Evolutionary conservation across 2,329 filamentous ascomycete species (phyloP), one percentile per base, ranked within the genome.

Genomic region (Alternaria gansuensis): DNA sequence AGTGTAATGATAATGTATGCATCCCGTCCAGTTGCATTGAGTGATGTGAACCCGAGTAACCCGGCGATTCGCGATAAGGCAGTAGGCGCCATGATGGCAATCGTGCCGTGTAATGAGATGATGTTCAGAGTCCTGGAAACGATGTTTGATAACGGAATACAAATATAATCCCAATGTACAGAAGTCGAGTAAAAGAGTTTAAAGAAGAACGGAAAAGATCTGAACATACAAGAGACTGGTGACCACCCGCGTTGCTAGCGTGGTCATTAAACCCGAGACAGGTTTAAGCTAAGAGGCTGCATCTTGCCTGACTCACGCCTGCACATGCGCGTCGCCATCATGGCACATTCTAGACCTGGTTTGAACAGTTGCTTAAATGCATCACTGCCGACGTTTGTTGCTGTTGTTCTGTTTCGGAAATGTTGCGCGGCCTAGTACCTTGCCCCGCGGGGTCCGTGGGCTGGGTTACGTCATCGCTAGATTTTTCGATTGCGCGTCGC

Each of bases 1-100:
- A 76, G 60, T 4, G 61, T 64, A 63, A 88, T 87, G 49, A 79
- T 74, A 43, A 78, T 67, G 56, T 77, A 76, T 17, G 74, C 75
- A 71, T 78, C 76, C 41, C 64, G 60, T 59, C 75, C 75, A 8
- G 72, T 74, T n/a, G 67, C 66, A 43, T 67, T 66, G 43, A 77
- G 61, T 17, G 74, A 75, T 26, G 66, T 64, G 24, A 75, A 53
- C 17, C 75, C 75, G 29, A 78, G 68, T 43, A 76, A 77, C 13
- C 51, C 41, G 28, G 71, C 50, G 36, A 74, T 57, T 31, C 68
- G 69, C 14, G 64, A 60, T 43, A 71, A 29, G 34, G 70, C 39
- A 9, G 65, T 41, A 31, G 58, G 58, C 24, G 65, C 54, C 69
- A 72, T 71, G 39, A 34, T 61, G 54, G 37, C 40, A 23, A 37